These are phyloP conservation scores for Pythium coloratum DNA, from an alignment of 352 stramenopile genomes.

Conservation along the genomic window DNA sequence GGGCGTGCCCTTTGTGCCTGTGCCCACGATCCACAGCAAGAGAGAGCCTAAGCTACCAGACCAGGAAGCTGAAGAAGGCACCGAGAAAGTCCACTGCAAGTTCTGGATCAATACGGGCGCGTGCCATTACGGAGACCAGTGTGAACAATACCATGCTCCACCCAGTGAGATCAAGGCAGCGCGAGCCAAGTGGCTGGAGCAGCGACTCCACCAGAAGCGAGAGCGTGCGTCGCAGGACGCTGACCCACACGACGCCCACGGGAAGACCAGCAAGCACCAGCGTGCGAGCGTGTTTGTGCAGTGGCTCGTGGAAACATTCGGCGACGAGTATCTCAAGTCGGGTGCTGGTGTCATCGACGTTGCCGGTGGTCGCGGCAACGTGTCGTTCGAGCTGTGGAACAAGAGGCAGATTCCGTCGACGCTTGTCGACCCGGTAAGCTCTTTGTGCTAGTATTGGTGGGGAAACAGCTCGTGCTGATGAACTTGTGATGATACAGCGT, in stretches of 20 bases:
- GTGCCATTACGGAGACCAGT: conserved; percentile 68
- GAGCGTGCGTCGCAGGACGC: conserved; percentile 50
- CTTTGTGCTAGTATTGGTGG: background rate
- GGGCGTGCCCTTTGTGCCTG: conserved; percentile 55
- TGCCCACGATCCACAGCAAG: conserved; percentile 40
- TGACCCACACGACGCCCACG: conserved; percentile 65
- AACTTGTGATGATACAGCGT: conserved; percentile 32
- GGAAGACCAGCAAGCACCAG: conserved; percentile 72
- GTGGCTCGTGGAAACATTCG: conserved; percentile 79
- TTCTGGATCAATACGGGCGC: conserved; percentile 84
- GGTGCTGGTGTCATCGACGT: conserved; percentile 79
- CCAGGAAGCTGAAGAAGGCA: background rate
- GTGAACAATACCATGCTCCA: conserved; percentile 59
- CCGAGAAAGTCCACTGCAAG: conserved; percentile 50
- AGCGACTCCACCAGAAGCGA: conserved; percentile 64
- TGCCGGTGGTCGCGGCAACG: conserved; percentile 71
- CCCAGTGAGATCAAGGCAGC: conserved; percentile 47
- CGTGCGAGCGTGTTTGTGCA: conserved; percentile 70
- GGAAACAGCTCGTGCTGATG: background rate
- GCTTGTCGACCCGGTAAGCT: conserved; percentile 72
- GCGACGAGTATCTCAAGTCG: conserved; percentile 36
- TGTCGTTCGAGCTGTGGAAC: conserved; percentile 88
- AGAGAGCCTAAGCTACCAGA: background rate
- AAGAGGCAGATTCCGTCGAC: conserved; percentile 68
- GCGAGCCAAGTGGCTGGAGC: conserved; percentile 58